Conservation (phyloP, 1,139 yeast species). For the Suhomyces taliae region DNA sequence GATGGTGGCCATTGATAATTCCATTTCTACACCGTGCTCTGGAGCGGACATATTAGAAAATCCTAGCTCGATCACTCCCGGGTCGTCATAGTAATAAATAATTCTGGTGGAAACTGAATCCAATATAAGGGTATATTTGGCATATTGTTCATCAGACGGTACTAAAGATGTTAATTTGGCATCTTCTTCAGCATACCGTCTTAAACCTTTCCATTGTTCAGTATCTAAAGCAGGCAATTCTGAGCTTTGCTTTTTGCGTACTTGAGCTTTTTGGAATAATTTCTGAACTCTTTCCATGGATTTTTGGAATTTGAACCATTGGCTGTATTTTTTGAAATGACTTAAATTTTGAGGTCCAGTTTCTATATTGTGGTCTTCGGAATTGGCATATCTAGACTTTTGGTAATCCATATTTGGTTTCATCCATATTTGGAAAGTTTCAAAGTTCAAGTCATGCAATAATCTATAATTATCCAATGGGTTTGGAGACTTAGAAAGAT, state of each 20-base stretch:
- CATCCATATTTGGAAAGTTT: slow-evolving; percentile 56
- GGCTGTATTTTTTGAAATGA: slow-evolving; percentile 22
- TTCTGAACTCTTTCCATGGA: slow-evolving; percentile 14
- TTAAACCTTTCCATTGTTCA: slow-evolving; percentile 42
- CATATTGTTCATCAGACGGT: slow-evolving; percentile 64
- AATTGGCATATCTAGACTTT: slow-evolving; percentile 14
- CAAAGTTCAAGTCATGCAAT: slow-evolving; percentile 42
- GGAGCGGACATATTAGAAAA: slow-evolving; percentile 40
- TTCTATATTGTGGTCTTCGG: slow-evolving; percentile 2
- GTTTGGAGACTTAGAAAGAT: slow-evolving; percentile 51
- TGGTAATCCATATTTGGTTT: slow-evolving; percentile 67
- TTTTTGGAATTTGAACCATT: slow-evolving; percentile 25
- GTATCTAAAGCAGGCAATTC: slow-evolving; percentile 2
- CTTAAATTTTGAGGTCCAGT: slow-evolving; percentile 8
- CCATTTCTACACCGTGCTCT: slow-evolving; percentile 62
- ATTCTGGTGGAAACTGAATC: slow-evolving; percentile 59
- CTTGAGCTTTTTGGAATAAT: slow-evolving; percentile 1
- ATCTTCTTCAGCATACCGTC: slow-evolving; percentile 37
- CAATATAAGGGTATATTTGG: slow-evolving; percentile 72
- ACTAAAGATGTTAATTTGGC: slow-evolving; percentile 33
- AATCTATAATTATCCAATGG: slow-evolving; percentile 56
- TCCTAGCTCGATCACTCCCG: slow-evolving; percentile 44
- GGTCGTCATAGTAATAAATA: slow-evolving; percentile 66
- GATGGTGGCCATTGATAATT: slow-evolving; percentile 60
- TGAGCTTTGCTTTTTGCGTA: slow-evolving; percentile 1